A percentile compares a stretch with the other conserved stretches of the same genome.
Conservation (phyloP, 441 rosid genomes). For the Populus hybrid region DNA sequence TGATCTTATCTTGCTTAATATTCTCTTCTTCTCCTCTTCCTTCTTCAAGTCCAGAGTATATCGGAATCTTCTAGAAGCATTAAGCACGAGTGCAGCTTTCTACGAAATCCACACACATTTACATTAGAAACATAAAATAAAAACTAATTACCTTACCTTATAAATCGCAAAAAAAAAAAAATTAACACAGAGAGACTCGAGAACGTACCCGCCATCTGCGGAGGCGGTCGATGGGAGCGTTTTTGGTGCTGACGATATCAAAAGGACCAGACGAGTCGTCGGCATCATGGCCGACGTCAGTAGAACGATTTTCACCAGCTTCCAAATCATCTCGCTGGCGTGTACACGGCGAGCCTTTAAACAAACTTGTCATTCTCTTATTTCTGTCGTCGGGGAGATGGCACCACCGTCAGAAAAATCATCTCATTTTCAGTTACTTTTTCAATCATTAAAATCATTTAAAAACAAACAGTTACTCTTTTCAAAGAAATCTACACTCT, state of each 20-base stretch:
- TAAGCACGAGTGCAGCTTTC: conserved; percentile 97
- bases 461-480: not conserved
- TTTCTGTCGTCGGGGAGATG: conserved; percentile 74
- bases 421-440: not conserved
- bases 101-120: conserved; percentile 21
- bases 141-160: not conserved
- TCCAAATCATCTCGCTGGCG: conserved; percentile 33
- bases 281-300: conserved; percentile 14
- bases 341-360: conserved; percentile 43
- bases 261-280: conserved; percentile 49
- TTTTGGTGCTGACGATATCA: conserved; percentile 66
- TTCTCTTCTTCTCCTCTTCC: conserved; percentile 67
- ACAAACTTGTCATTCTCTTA: conserved; percentile 2
- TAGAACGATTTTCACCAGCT: conserved; percentile 28
- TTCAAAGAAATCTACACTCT: too few species aligned
- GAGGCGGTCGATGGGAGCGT: conserved; percentile 57
- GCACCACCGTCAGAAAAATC: conserved; percentile 38
- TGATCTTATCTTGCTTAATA: conserved; percentile 73
- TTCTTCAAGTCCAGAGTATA: conserved; percentile 91
- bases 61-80: conserved; percentile 92
- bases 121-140: too few species aligned
- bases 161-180: not conserved
- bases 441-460: not conserved
- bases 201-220: conserved; percentile 73
- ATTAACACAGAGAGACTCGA: not conserved